phyloP scores from a whole-genome alignment of 2,329 filamentous ascomycete species.

The Torrubiellomyces zombiae region DNA sequence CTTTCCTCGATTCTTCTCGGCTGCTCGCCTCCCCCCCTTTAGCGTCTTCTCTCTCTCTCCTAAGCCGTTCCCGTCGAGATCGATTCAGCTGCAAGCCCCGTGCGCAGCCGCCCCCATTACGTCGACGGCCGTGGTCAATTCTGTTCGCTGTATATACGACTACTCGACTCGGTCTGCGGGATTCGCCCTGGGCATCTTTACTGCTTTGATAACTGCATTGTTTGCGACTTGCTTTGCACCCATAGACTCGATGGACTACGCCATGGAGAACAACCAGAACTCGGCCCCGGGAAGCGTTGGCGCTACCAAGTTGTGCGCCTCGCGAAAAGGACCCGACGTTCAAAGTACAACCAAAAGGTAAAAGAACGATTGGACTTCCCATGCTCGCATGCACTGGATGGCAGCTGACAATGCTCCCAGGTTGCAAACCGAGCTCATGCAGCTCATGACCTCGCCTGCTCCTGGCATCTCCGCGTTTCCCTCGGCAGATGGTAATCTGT shows the following conservation, averaged over 20 bases:
- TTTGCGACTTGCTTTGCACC: not conserved
- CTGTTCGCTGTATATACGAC: no score
- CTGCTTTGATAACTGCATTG: no score
- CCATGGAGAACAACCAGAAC: conserved; percentile 45
- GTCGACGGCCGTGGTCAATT: no score
- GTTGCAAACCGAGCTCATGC: conserved; percentile 93
- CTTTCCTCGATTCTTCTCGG: conserved; percentile 1
- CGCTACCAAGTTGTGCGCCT: conserved; percentile 41
- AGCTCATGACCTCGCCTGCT: conserved; percentile 89
- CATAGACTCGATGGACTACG: conserved; percentile 21
- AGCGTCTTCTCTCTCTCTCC: not conserved
- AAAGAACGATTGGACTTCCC: no score
- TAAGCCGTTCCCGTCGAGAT: no score
- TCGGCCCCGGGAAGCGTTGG: conserved; percentile 45
- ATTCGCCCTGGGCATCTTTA: no score
- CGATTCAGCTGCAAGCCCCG: no score
- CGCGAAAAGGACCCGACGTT: conserved; percentile 43
- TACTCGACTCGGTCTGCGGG: no score
- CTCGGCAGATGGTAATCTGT: conserved; percentile 72
- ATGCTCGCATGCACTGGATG: no score
- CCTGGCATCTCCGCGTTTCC: conserved; percentile 93
- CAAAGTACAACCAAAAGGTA: conserved; percentile 69
- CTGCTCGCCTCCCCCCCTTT: no score
- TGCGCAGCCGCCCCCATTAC: no score
- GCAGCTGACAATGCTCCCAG: conserved; percentile 31